Percentiles rank a stretch among this genome's conserved stretches.
Conservation (phyloP, 2,329 filamentous ascomycete species). For the Cladosporium colombiae region DNA sequence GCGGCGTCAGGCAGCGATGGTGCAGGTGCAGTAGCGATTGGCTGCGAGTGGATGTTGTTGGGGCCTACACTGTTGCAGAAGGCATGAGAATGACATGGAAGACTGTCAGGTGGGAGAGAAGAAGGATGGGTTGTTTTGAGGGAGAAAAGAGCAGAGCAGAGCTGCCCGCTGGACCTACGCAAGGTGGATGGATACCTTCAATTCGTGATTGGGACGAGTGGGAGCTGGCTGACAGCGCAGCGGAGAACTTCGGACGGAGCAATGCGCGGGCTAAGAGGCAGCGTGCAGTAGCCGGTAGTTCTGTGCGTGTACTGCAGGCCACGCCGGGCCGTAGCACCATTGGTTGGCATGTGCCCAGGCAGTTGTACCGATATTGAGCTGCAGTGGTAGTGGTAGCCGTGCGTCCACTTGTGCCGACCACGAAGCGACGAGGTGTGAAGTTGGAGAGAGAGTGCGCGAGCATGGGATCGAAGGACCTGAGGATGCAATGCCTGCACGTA, state of each 20-base stretch:
- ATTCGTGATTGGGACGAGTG: not conserved
- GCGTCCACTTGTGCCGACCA: not conserved
- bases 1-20: conserved; percentile 19
- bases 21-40: conserved; percentile 15
- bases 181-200: not conserved
- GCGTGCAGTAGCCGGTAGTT: not conserved
- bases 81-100: conserved; percentile 14
- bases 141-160: not conserved
- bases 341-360: not conserved
- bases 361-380: not conserved
- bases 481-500: not conserved
- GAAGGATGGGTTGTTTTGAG: not conserved
- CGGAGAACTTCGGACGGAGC: conserved; percentile 19
- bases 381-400: not conserved
- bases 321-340: not conserved
- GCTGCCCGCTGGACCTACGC: not conserved
- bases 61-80: not conserved
- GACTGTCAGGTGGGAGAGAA: not conserved
- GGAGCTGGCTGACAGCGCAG: conserved; percentile 7
- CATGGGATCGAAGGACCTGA: not conserved
- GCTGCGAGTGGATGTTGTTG: not conserved
- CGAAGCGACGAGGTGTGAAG: not conserved
- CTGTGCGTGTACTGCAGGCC: conserved; percentile 12
- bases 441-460: not conserved
- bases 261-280: not conserved